These are phyloP conservation scores for Phaeotremella skinneri DNA, from an alignment of 768 basidiomycete species.

Conservation along the genomic window DNA sequence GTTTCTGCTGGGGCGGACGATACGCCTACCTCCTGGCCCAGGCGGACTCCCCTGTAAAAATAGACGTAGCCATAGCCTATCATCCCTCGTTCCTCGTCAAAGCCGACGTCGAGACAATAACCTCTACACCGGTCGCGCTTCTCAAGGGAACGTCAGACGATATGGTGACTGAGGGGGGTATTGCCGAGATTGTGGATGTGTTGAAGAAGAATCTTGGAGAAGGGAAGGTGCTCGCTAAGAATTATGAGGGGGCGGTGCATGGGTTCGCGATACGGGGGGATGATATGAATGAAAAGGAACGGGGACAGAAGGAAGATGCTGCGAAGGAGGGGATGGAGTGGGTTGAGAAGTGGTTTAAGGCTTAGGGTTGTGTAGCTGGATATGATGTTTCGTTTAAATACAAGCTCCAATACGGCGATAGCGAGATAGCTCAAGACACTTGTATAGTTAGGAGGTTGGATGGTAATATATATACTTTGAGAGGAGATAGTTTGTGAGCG, in stretches of 20 bases:
- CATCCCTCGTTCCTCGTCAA: slow-evolving; percentile 50
- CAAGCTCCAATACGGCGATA: too few species aligned
- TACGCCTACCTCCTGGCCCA: slow-evolving; percentile 40
- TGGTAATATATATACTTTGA: too few species aligned
- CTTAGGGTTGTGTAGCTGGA: not conserved
- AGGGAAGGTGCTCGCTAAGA: slow-evolving; percentile 35
- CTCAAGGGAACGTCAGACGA: slow-evolving; percentile 44
- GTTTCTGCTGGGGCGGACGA: slow-evolving; percentile 53
- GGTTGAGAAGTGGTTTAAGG: slow-evolving; percentile 25
- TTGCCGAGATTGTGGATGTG: slow-evolving; percentile 36
- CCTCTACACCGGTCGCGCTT: slow-evolving; percentile 38
- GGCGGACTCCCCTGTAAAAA: slow-evolving; percentile 26
- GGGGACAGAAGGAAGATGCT: slow-evolving; percentile 46
- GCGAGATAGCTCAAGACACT: too few species aligned
- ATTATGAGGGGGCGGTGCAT: slow-evolving; percentile 39
- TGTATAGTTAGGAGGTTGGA: too few species aligned
- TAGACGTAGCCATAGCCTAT: slow-evolving; percentile 52
- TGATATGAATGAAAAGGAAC: slow-evolving; percentile 34
- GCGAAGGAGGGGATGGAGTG: slow-evolving; percentile 38
- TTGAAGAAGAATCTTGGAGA: slow-evolving; percentile 32
- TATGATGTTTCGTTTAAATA: too few species aligned
- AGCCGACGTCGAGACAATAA: slow-evolving; percentile 44
- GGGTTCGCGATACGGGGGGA: slow-evolving; percentile 52
- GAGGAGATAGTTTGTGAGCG: too few species aligned
- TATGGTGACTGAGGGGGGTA: slow-evolving; percentile 32